These are phyloP conservation scores for Panicum hallii DNA, from an alignment of 202 grass and related monocot genomes.

Conservation along the genomic window DNA sequence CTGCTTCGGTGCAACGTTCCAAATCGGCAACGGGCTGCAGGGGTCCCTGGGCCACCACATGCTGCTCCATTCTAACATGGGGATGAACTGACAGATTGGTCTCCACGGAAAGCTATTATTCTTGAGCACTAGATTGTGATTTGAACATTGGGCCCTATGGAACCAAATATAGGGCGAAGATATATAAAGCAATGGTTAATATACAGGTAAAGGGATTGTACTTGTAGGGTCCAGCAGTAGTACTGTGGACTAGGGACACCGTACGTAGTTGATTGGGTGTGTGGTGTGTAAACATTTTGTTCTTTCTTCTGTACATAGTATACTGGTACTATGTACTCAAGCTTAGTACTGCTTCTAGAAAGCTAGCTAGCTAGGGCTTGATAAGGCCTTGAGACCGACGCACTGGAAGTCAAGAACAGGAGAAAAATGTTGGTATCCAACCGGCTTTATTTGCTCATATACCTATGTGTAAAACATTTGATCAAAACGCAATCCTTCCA, in stretches of 20 bases:
- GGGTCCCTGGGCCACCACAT: constrained; percentile 54
- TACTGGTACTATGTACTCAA: constrained; percentile 32
- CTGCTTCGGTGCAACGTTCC: constrained; percentile 62
- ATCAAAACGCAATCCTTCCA: constrained; percentile 22
- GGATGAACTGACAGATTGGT: constrained; percentile 54
- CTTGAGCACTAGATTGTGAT: constrained; percentile 36
- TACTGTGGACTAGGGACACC: constrained; percentile 28
- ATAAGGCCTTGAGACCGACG: constrained; percentile 30
- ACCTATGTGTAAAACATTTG: constrained; percentile 20
- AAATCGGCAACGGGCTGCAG: constrained; percentile 53
- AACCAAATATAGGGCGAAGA: constrained; percentile 30
- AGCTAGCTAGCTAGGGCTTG: constrained; percentile 17
- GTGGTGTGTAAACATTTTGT: constrained; percentile 53
- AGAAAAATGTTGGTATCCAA: constrained; percentile 24
- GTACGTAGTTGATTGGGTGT: constrained; percentile 45
- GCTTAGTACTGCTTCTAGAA: constrained; percentile 7
- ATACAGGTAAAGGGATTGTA: constrained; percentile 40
- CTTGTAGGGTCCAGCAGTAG: neutral
- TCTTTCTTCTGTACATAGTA: neutral
- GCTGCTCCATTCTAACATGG: constrained; percentile 66
- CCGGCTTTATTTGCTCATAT: constrained; percentile 16
- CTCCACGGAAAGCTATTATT: constrained; percentile 9
- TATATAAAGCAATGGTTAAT: constrained; percentile 36
- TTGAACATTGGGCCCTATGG: constrained; percentile 22
- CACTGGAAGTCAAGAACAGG: constrained; percentile 22